Evolutionary conservation across 371 early-diverging fungal genomes (phyloP).

Genomic region (Lichtheimia ornata): DNA sequence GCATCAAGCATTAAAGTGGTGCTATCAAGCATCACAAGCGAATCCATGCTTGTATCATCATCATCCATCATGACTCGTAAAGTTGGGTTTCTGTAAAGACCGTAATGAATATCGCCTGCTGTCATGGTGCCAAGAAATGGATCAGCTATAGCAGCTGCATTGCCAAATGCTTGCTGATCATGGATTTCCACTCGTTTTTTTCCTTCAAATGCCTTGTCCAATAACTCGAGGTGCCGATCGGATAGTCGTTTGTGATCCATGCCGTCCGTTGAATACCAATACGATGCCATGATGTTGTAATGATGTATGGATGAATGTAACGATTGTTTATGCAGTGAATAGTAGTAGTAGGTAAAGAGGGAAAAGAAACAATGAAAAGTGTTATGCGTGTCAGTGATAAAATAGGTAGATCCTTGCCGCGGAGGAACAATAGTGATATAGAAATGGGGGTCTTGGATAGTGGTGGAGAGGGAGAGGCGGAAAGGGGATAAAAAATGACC

Average conservation of each 20-base stretch:
- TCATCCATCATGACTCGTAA: conserved; percentile 1
- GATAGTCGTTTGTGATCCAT: conserved; percentile 22
- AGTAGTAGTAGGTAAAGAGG: background rate
- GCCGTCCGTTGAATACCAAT: conserved; percentile 30
- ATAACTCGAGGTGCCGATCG: conserved; percentile 15
- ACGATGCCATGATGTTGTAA: conserved; percentile 12
- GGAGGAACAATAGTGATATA: too few species aligned
- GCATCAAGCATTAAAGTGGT: background rate
- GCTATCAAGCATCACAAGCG: conserved; percentile 1
- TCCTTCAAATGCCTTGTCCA: conserved; percentile 24
- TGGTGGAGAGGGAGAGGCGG: too few species aligned
- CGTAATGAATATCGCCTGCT: conserved; percentile 28
- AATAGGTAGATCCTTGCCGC: too few species aligned
- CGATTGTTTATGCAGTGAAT: too few species aligned
- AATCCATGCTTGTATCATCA: background rate
- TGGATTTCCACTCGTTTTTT: conserved; percentile 20
- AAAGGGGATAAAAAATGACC: too few species aligned
- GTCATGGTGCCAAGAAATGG: conserved; percentile 29
- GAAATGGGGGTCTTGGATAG: too few species aligned
- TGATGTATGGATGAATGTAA: too few species aligned
- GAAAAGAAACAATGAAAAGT: background rate
- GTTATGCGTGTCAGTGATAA: too few species aligned
- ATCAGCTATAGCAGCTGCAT: conserved; percentile 15
- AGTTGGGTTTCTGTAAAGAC: conserved; percentile 25
- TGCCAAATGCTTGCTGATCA: conserved; percentile 21